A percentile compares a stretch with the other conserved stretches of the same genome.
Evolutionary conservation across 768 basidiomycete genomes (phyloP).

Genomic region (Kwoniella heveanensis): DNA sequence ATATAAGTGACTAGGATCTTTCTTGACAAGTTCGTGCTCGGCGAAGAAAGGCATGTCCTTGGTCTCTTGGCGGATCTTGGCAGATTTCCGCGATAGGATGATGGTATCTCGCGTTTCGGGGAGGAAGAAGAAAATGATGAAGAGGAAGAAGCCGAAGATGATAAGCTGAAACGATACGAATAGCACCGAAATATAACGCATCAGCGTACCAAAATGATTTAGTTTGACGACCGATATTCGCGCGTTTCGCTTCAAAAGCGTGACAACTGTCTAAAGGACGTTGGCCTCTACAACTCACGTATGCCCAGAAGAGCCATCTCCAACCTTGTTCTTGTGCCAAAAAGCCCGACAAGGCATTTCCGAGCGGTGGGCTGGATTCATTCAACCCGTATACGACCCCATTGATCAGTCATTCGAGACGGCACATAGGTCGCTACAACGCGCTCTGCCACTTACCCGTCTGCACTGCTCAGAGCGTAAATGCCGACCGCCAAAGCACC

Average conservation of each 20-base stretch:
- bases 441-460: constrained; percentile 19
- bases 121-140: constrained; percentile 35
- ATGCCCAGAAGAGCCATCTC: constrained; percentile 42
- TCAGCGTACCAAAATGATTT: too few species aligned
- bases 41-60: constrained; percentile 32
- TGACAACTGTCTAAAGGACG: too few species aligned
- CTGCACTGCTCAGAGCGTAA: constrained; percentile 33
- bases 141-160: constrained; percentile 38
- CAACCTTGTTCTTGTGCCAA: constrained; percentile 37
- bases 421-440: too few species aligned
- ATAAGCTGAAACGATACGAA: too few species aligned
- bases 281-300: too few species aligned
- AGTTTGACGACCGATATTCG: too few species aligned
- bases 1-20: constrained; percentile 39
- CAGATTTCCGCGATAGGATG: constrained; percentile 30
- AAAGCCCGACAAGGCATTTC: constrained; percentile 33
- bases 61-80: constrained; percentile 34
- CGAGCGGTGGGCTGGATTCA: constrained; percentile 33
- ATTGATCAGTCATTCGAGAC: neutral
- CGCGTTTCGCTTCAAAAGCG: too few species aligned
- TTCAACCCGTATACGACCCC: neutral
- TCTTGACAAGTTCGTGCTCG: constrained; percentile 45
- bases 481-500: constrained; percentile 21
- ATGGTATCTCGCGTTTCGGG: constrained; percentile 47
- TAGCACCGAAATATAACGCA: too few species aligned